These are phyloP conservation scores for Yamadazyma epiphylla DNA, from an alignment of 1,139 yeast species.

Conservation along the genomic window DNA sequence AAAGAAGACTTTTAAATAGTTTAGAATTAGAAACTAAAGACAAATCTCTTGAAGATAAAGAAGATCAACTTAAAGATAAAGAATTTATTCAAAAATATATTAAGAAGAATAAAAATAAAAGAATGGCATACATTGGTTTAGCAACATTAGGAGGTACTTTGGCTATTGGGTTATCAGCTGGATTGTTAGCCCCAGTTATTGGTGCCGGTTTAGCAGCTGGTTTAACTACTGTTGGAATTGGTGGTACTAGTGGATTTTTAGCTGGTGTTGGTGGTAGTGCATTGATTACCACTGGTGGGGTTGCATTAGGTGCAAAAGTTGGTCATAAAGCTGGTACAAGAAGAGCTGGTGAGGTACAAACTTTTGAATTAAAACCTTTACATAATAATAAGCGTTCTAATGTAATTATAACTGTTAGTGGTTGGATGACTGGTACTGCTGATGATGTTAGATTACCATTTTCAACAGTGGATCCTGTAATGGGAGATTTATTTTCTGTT, in stretches of 20 bases:
- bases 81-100: conserved; percentile 69
- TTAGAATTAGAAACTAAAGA: conserved; percentile 76
- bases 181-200: conserved; percentile 92
- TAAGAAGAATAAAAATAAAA: conserved; percentile 58
- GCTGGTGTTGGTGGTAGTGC: conserved; percentile 99
- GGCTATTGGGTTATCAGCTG: conserved; percentile 92
- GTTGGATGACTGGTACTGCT: conserved; percentile 95
- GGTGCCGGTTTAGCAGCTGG: conserved; percentile 99
- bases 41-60: conserved; percentile 48
- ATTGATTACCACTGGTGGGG: conserved; percentile 87
- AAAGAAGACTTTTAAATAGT: conserved; percentile 84
- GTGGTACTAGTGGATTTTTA: conserved; percentile 86
- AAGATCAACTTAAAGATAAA: conserved; percentile 73
- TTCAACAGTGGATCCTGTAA: conserved; percentile 93
- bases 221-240: conserved; percentile 85
- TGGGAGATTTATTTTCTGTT: conserved; percentile 92
- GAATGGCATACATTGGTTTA: conserved; percentile 83
- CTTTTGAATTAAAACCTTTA: conserved; percentile 89
- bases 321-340: conserved; percentile 83
- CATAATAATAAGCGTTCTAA: conserved; percentile 89
- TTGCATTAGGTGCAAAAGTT: conserved; percentile 84
- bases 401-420: conserved; percentile 85
- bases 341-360: conserved; percentile 87
- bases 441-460: conserved; percentile 97
- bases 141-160: conserved; percentile 98